Conservation (phyloP, 139 green algal species). For the Zygnema cylindricum region DNA sequence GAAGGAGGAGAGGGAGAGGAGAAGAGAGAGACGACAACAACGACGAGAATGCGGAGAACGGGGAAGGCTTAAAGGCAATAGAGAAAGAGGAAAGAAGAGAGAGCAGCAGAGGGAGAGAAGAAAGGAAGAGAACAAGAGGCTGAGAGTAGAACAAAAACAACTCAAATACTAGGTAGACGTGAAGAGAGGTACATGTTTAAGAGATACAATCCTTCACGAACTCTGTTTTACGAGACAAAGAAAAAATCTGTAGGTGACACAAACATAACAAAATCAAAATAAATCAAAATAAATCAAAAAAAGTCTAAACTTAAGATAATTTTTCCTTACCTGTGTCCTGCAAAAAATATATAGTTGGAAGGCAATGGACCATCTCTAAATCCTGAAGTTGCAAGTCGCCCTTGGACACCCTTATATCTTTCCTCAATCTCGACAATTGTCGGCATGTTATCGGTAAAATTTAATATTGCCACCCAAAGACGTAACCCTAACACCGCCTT, state of each 20-base stretch:
- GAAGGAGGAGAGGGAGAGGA: background rate
- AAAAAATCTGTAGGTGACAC: no score
- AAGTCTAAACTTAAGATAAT: background rate
- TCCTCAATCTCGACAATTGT: no score
- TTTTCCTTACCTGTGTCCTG: background rate
- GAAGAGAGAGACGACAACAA: background rate
- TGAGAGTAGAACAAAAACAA: no score
- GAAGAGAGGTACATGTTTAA: background rate
- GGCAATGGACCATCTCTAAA: no score
- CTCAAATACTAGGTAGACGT: background rate
- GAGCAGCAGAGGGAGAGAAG: background rate
- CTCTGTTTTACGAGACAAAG: background rate
- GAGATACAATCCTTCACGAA: background rate
- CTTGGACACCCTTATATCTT: no score
- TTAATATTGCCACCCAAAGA: no score
- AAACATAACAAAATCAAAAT: no score
- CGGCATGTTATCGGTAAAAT: no score
- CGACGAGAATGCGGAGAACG: background rate
- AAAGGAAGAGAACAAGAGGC: background rate
- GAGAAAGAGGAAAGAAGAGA: background rate
- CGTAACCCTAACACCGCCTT: conserved; percentile 72
- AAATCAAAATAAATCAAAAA: background rate
- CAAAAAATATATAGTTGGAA: background rate
- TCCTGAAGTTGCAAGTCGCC: no score
- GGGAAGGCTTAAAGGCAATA: background rate